phyloP scores from a whole-genome alignment of 352 stramenopile genomes.

The Pythium diclinum region DNA sequence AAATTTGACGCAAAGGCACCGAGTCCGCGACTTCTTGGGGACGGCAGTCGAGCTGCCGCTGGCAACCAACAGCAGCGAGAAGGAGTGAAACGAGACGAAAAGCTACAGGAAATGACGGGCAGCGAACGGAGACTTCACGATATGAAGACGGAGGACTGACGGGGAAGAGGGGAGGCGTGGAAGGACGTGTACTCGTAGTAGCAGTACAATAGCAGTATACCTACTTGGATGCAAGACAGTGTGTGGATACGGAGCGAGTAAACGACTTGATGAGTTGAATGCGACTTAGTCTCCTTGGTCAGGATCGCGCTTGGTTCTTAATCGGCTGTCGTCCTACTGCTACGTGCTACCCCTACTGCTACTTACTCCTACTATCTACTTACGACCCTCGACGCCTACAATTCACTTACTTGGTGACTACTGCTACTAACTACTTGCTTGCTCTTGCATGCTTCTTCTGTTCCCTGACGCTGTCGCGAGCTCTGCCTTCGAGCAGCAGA shows the following conservation, averaged over 20 bases:
- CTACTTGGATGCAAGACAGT: background rate
- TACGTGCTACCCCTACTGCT: constrained; percentile 36
- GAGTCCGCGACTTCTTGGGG: background rate
- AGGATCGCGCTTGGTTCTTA: constrained; percentile 5
- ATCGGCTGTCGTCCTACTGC: constrained; percentile 29
- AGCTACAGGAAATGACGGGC: background rate
- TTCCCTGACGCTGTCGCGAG: constrained; percentile 1
- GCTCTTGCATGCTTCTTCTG: constrained; percentile 1
- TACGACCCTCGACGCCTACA: constrained; percentile 21
- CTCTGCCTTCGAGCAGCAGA: constrained; percentile 24
- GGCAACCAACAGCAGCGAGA: background rate
- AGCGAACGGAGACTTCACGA: constrained; percentile 1
- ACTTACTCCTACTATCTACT: constrained; percentile 49
- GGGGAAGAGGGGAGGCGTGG: background rate
- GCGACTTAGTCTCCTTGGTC: background rate
- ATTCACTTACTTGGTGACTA: constrained; percentile 26
- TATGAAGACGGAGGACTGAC: background rate
- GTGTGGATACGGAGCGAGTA: too few relatives aligned
- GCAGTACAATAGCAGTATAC: background rate
- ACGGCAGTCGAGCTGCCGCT: background rate
- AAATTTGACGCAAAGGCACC: constrained; percentile 45
- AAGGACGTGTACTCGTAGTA: background rate
- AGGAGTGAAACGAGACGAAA: background rate
- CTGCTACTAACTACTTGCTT: constrained; percentile 25
- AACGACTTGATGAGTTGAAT: background rate